These are phyloP conservation scores for Omphalea diandra DNA, from an alignment of 441 rosid genomes.

Conservation along the genomic window DNA sequence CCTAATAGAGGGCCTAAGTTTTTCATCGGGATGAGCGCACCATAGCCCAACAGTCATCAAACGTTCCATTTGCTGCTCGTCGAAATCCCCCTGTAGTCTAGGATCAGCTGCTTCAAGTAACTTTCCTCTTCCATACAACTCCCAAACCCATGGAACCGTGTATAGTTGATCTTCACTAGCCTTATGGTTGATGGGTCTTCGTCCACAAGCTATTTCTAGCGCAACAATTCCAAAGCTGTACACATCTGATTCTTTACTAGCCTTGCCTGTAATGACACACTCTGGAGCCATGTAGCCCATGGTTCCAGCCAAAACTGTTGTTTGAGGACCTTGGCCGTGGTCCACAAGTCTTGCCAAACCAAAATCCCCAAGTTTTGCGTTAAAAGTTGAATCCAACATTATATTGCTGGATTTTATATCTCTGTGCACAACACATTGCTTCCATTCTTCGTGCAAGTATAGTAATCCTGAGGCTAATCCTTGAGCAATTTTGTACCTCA, in stretches of 20 bases:
- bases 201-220: slow-evolving; percentile 32
- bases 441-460: slow-evolving; percentile 57
- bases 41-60: slow-evolving; percentile 14
- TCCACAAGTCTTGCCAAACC: slow-evolving; percentile 51
- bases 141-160: slow-evolving; percentile 47
- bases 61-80: background rate
- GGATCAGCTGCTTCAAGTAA: slow-evolving; percentile 30
- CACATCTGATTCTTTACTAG: slow-evolving; percentile 37
- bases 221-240: slow-evolving; percentile 44
- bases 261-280: background rate
- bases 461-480: slow-evolving; percentile 45
- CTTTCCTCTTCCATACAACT: slow-evolving; percentile 32
- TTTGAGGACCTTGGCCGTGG: background rate
- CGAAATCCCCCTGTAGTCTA: slow-evolving; percentile 20
- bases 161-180: background rate
- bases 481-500: slow-evolving; percentile 24
- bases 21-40: slow-evolving; percentile 16
- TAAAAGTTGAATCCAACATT: slow-evolving; percentile 48
- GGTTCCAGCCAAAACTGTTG: background rate
- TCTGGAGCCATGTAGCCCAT: slow-evolving; percentile 5
- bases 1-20: background rate
- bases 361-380: slow-evolving; percentile 49
- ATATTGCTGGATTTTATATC: slow-evolving; percentile 53
- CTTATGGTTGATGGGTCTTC: background rate
- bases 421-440: slow-evolving; percentile 49